These are phyloP conservation scores for Helicostylum pulchrum DNA, from an alignment of 192 early-diverging fungal genomes.

Conservation along the genomic window DNA sequence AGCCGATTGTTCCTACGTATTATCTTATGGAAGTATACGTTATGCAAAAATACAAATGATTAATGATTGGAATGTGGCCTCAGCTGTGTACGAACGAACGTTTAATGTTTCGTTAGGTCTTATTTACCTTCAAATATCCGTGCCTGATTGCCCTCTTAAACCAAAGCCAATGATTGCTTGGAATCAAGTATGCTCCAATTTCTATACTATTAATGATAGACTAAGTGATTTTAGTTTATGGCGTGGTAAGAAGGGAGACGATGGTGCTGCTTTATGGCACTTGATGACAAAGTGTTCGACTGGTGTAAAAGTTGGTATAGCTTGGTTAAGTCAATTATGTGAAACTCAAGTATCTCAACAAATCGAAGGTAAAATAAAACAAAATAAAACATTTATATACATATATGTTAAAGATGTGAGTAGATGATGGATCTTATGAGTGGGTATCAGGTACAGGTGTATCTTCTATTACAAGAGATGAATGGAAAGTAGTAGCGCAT, in stretches of 20 bases:
- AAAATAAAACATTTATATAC: background rate
- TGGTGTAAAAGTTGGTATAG: constrained; percentile 80
- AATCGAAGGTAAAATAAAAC: constrained; percentile 25
- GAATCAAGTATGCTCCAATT: constrained; percentile 77
- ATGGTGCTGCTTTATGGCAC: constrained; percentile 88
- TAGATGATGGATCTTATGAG: constrained; percentile 31
- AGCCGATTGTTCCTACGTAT: constrained; percentile 71
- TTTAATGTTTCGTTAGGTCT: constrained; percentile 87
- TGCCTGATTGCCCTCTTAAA: constrained; percentile 53
- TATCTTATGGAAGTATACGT: constrained; percentile 51
- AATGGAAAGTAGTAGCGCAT: constrained; percentile 96
- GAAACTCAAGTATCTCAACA: constrained; percentile 54
- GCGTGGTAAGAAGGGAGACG: constrained; percentile 65
- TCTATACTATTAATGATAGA: constrained; percentile 70
- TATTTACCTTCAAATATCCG: constrained; percentile 70
- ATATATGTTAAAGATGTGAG: constrained; percentile 29
- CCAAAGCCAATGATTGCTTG: constrained; percentile 47
- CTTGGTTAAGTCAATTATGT: constrained; percentile 82
- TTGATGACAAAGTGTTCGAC: constrained; percentile 83
- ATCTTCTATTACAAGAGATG: constrained; percentile 72
- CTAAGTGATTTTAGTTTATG: constrained; percentile 87
- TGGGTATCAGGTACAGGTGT: constrained; percentile 84
- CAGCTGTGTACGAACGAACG: constrained; percentile 76
- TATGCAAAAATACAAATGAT: constrained; percentile 70
- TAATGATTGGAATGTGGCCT: constrained; percentile 81